Evolutionary conservation across 73 alveolate genomes (phyloP).

Genomic region (Paramecium primaurelia): DNA sequence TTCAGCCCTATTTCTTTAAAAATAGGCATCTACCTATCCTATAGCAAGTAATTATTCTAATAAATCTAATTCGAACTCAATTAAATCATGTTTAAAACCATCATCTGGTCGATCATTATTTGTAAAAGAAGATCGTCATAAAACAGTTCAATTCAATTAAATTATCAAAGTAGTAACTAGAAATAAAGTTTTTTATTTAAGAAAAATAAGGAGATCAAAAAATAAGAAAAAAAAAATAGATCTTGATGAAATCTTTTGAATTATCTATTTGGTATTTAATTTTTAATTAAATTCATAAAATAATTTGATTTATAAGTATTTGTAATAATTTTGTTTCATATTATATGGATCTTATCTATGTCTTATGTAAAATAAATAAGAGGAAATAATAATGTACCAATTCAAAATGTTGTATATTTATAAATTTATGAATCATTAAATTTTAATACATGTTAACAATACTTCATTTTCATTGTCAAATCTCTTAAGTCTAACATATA

Average conservation of each 20-base stretch:
- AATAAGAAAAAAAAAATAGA: background rate
- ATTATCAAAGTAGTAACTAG: background rate
- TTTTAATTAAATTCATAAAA: background rate
- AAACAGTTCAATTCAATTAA: background rate
- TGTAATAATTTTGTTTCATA: background rate
- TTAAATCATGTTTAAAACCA: background rate
- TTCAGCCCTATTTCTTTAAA: background rate
- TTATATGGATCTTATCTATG: background rate
- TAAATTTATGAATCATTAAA: background rate
- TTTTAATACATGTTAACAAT: background rate
- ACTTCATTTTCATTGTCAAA: background rate
- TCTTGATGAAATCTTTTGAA: background rate
- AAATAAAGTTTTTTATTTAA: background rate
- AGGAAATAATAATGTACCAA: background rate
- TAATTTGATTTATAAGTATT: background rate
- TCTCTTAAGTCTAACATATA: background rate
- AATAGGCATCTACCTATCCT: background rate
- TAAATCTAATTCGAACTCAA: background rate
- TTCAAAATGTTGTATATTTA: background rate
- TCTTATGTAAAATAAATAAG: too few relatives aligned
- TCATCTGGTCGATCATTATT: background rate
- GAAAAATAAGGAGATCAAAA: background rate
- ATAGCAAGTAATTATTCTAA: background rate
- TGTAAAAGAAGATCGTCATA: background rate
- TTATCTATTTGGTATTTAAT: background rate